Evolutionary conservation across 2,329 filamentous ascomycete genomes (phyloP).

Genomic region (Nemania diffusa): DNA sequence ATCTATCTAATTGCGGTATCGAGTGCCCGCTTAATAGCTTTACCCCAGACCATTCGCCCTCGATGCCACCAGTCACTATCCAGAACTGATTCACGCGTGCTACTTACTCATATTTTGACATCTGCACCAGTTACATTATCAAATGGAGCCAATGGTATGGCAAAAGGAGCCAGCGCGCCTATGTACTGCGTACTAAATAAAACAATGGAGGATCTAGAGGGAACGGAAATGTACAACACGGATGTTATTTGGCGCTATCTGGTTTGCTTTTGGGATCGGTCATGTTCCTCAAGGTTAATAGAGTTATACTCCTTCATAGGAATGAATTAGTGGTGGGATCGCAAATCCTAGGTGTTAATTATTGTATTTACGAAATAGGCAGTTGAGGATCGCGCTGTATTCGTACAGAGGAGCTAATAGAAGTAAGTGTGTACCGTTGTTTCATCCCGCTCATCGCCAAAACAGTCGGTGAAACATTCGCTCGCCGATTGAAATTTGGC

Average conservation of each 20-base stretch:
- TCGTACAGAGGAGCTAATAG: background rate
- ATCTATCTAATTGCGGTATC: constrained; percentile 3
- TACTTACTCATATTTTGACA: background rate
- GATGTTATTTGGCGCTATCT: no score
- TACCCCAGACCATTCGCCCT: constrained; percentile 10
- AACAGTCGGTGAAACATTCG: background rate
- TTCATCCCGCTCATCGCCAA: constrained; percentile 1
- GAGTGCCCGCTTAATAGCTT: background rate
- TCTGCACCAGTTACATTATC: constrained; percentile 4
- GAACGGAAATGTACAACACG: no score
- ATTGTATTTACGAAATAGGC: no score
- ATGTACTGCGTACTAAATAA: no score
- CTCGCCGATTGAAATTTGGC: background rate
- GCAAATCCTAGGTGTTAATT: no score
- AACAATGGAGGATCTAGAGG: background rate
- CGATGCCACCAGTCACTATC: background rate
- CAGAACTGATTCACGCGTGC: background rate
- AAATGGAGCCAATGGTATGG: background rate
- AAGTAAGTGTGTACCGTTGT: background rate
- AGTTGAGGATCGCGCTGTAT: background rate
- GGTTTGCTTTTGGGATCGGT: no score
- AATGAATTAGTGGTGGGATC: no score
- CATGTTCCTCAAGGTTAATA: no score
- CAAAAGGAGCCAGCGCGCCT: constrained; percentile 5
- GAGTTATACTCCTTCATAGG: no score